Percentiles rank a stretch among this genome's conserved stretches.
Conservation (phyloP, 2,329 filamentous ascomycete genomes). For the Neonectria coccinea region DNA sequence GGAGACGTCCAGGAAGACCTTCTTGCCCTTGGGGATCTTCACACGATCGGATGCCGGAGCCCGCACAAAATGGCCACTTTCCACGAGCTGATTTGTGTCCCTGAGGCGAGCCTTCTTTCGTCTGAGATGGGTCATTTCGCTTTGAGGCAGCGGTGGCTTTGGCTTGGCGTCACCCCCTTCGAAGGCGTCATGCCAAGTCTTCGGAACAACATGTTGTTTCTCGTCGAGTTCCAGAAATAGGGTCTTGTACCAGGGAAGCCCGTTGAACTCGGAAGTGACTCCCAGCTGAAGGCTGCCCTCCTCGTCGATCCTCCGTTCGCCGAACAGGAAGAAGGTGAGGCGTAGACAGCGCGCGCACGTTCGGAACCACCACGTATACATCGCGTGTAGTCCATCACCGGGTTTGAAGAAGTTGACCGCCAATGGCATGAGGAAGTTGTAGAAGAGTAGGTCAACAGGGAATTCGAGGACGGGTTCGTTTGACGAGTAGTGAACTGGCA, state of each 20-base stretch:
- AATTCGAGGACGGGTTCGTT: slow-evolving; percentile 95
- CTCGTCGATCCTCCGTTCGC: slow-evolving; percentile 82
- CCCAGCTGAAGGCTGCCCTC: slow-evolving; percentile 74
- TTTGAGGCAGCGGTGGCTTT: slow-evolving; percentile 48
- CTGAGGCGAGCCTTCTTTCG: slow-evolving; percentile 60
- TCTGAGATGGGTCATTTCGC: slow-evolving; percentile 53
- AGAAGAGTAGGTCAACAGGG: slow-evolving; percentile 92
- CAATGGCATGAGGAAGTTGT: slow-evolving; percentile 94
- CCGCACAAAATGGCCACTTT: slow-evolving; percentile 85
- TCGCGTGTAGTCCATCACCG: slow-evolving; percentile 81
- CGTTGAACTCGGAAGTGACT: slow-evolving; percentile 47
- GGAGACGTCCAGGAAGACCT: slow-evolving; percentile 83
- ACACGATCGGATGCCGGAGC: slow-evolving; percentile 97
- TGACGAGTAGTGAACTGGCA: slow-evolving; percentile 94
- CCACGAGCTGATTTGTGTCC: slow-evolving; percentile 65
- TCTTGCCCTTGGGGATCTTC: slow-evolving; percentile 85
- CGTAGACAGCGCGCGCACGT: slow-evolving; percentile 83
- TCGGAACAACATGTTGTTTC: slow-evolving; percentile 58
- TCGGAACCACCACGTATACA: slow-evolving; percentile 98
- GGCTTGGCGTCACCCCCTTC: slow-evolving; percentile 61
- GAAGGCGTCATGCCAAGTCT: slow-evolving; percentile 70
- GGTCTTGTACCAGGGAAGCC: slow-evolving; percentile 54
- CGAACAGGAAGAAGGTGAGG: slow-evolving; percentile 93
- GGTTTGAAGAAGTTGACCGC: slow-evolving; percentile 87
- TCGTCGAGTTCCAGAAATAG: slow-evolving; percentile 61